Evolutionary conservation across 1,139 yeast species (phyloP), one percentile per base, ranked within the genome.

Genomic region (Geotrichum candidum): DNA sequence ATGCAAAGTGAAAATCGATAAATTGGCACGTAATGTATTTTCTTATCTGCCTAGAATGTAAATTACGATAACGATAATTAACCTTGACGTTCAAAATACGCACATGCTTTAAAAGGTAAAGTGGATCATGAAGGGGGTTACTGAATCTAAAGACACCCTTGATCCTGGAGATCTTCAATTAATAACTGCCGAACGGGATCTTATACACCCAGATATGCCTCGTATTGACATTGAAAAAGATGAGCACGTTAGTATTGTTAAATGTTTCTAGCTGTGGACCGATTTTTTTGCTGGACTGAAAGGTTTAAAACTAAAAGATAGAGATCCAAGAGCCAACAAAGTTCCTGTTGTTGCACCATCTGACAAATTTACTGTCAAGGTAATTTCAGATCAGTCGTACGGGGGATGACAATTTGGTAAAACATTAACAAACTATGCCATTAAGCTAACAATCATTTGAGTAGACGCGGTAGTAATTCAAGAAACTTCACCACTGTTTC

Each of bases 141-240:
- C 96, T 2, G 97, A 97, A 0, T 79, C 87, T 45, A 81, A 83
- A 62, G 97, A 96, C 60, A 80, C 90, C 27, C 77, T 91, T 61
- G 82, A 84, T 64, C 86, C 91, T 25, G 97, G 97, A 58, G 97
- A 91, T 72, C 78, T 91, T 68, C 97, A 91, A 76, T 90, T 91
- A 72, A 91, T 91, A 96, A 91, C 96, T 62, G 97, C 97, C 7
- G 97, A 97, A 61, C 83, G 81, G 67, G 97, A 96, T 61, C 84
- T 90, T 54, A 90, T 89, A 51, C 96, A 90, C 70, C 83, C 91
- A 3, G 96, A 89, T 70, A 88, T 89, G 85, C 96, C 96, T 15
- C 83, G 88, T 41, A 79, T 80, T 52, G 80, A 80, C 67, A 79
- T 79, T 9, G 84, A 84, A 66, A 88, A 62, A 25, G 59, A 61